A percentile compares a stretch with the other conserved stretches of the same genome.
Conservation (phyloP, 768 basidiomycete species). For the Tephrocybe sp. region DNA sequence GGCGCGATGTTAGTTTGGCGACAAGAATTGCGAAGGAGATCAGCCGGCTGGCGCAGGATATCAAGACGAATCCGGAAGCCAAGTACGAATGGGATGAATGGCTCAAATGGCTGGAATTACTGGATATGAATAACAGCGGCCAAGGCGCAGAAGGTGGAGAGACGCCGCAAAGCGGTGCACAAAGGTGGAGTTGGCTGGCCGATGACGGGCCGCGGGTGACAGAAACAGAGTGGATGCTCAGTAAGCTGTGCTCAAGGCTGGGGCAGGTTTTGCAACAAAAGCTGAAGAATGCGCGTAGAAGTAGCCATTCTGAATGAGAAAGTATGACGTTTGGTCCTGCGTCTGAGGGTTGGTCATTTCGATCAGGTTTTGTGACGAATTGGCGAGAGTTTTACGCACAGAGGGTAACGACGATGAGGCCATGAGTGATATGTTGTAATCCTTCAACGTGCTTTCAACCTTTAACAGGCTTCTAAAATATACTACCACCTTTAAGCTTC, state of each 20-base stretch:
- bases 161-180: slow-evolving; percentile 7
- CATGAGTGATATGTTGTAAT: no score
- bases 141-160: slow-evolving; percentile 1
- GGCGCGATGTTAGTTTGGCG: slow-evolving; percentile 23
- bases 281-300: neutral
- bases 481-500: no score
- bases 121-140: slow-evolving; percentile 20
- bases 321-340: neutral
- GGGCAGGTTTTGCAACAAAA: slow-evolving; percentile 28
- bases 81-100: slow-evolving; percentile 37
- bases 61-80: slow-evolving; percentile 21
- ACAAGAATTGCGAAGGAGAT: slow-evolving; percentile 30
- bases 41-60: slow-evolving; percentile 26
- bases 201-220: slow-evolving; percentile 33
- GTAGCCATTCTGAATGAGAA: neutral
- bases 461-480: no score
- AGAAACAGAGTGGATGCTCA: slow-evolving; percentile 37
- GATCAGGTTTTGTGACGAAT: no score
- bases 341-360: no score
- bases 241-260: slow-evolving; percentile 29
- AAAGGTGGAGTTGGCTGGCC: slow-evolving; percentile 34
- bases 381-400: no score
- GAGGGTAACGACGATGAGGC: no score
- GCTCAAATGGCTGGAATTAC: slow-evolving; percentile 28
- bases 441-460: no score